These are phyloP conservation scores for Dipteronia sinensis DNA, from an alignment of 345 rosid genomes.

Conservation along the genomic window DNA sequence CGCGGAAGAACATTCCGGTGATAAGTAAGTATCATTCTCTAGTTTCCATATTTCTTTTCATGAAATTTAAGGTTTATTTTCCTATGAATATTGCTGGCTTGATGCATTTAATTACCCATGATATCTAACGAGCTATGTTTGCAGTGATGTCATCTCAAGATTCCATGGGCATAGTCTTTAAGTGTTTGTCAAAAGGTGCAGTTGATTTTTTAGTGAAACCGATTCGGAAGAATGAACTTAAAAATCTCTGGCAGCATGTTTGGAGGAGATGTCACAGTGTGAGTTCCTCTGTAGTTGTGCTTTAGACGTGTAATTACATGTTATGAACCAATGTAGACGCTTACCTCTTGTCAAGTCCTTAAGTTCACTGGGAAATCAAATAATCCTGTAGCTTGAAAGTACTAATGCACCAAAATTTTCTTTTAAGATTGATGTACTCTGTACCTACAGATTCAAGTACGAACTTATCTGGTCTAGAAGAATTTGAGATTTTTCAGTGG, in stretches of 20 bases:
- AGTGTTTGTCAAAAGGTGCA: slow-evolving; percentile 84
- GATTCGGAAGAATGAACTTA: slow-evolving; percentile 80
- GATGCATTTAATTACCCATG: slow-evolving; percentile 26
- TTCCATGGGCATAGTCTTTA: slow-evolving; percentile 77
- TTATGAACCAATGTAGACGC: background rate
- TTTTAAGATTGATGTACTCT: background rate
- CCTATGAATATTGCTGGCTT: slow-evolving; percentile 19
- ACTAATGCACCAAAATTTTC: background rate
- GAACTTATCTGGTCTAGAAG: slow-evolving; percentile 3
- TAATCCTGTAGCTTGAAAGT: slow-evolving; percentile 5
- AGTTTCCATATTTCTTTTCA: slow-evolving; percentile 14
- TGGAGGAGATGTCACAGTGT: slow-evolving; percentile 87
- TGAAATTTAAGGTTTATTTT: slow-evolving; percentile 23
- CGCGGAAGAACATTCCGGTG: slow-evolving; percentile 68
- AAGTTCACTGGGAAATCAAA: background rate
- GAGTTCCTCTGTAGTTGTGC: slow-evolving; percentile 35
- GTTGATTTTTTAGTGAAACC: slow-evolving; percentile 88
- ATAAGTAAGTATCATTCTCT: slow-evolving; percentile 47
- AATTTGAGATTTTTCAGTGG: background rate
- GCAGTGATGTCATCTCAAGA: slow-evolving; percentile 90
- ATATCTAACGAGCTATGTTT: slow-evolving; percentile 26
- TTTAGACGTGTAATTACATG: slow-evolving; percentile 14
- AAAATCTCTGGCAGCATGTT: slow-evolving; percentile 86
- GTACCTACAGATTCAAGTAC: background rate
- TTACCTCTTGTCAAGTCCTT: background rate